A percentile compares a stretch with the other conserved stretches of the same genome.
Conservation (phyloP, 2,329 filamentous ascomycete genomes). For the Aurifilum marmelostoma region DNA sequence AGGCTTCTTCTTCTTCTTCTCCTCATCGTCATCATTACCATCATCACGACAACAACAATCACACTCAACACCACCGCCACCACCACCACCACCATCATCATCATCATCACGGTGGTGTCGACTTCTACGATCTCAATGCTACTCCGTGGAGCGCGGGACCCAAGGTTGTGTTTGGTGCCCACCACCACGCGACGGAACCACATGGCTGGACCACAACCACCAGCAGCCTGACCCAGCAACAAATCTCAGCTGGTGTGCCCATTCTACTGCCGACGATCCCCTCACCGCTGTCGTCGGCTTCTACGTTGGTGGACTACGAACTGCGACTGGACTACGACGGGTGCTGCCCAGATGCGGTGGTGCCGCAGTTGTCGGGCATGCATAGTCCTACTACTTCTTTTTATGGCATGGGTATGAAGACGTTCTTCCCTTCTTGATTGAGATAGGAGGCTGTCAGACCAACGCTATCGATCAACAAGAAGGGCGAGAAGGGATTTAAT, state of each 20-base stretch:
- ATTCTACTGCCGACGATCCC: not conserved
- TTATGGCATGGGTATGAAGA: not conserved
- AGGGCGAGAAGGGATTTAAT: not conserved
- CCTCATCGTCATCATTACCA: not conserved
- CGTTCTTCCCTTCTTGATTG: not conserved
- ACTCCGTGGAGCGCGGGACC: conserved; percentile 21
- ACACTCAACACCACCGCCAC: too few species aligned
- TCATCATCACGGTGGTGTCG: conserved; percentile 15
- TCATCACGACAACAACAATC: too few species aligned
- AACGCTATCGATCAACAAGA: not conserved
- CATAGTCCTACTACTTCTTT: conserved; percentile 9
- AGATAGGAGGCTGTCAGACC: not conserved
- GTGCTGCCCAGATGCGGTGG: conserved; percentile 13
- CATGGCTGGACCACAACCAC: not conserved
- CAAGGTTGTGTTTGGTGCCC: conserved; percentile 14
- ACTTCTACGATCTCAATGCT: conserved; percentile 10
- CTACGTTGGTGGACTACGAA: conserved; percentile 18
- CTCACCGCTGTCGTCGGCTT: conserved; percentile 19
- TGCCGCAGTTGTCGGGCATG: conserved; percentile 16
- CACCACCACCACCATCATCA: not conserved
- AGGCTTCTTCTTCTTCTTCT: not conserved
- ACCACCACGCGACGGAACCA: conserved; percentile 7
- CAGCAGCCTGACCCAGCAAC: not conserved
- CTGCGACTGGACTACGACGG: conserved; percentile 6
- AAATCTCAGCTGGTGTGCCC: not conserved